Evolutionary conservation across 2,329 filamentous ascomycete genomes (phyloP).

Genomic region (Fusarium graminum): DNA sequence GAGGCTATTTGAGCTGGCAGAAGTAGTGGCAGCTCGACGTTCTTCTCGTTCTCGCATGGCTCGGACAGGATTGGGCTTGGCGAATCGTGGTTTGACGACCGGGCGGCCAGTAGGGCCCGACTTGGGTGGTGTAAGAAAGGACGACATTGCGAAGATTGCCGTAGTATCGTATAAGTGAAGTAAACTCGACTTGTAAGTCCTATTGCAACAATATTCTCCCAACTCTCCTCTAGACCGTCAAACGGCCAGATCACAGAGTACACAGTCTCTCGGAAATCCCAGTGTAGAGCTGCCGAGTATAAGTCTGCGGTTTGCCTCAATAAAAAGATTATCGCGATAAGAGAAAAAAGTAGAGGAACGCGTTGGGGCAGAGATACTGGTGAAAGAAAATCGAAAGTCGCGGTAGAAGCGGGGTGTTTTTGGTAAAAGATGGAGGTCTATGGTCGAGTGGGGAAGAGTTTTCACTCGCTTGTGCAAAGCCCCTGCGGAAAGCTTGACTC

Average conservation of each 20-base stretch:
- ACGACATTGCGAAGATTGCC: conserved; percentile 58
- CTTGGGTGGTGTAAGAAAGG: conserved; percentile 60
- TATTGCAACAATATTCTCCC: conserved; percentile 8
- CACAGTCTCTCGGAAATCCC: conserved; percentile 12
- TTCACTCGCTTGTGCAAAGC: conserved; percentile 23
- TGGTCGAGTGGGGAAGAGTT: conserved; percentile 53
- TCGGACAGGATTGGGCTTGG: conserved; percentile 62
- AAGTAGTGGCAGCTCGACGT: conserved; percentile 56
- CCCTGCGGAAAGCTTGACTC: conserved; percentile 36
- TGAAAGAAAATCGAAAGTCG: conserved; percentile 44
- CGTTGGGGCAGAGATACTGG: conserved; percentile 42
- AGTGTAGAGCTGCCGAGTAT: background rate
- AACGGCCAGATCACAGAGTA: conserved; percentile 15
- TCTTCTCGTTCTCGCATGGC: conserved; percentile 66
- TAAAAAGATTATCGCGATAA: conserved; percentile 40
- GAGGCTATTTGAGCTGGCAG: conserved; percentile 44
- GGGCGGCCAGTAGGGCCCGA: conserved; percentile 48
- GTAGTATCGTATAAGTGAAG: conserved; percentile 10
- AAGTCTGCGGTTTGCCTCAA: conserved; percentile 1
- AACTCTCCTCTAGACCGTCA: conserved; percentile 34
- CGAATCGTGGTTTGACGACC: conserved; percentile 57
- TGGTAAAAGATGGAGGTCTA: conserved; percentile 20
- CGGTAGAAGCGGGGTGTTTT: conserved; percentile 44
- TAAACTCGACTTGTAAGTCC: conserved; percentile 1
- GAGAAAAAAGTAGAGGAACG: conserved; percentile 14